phyloP scores from a whole-genome alignment of 331 rosid species.

The Rhamnella rubrinervis region DNA sequence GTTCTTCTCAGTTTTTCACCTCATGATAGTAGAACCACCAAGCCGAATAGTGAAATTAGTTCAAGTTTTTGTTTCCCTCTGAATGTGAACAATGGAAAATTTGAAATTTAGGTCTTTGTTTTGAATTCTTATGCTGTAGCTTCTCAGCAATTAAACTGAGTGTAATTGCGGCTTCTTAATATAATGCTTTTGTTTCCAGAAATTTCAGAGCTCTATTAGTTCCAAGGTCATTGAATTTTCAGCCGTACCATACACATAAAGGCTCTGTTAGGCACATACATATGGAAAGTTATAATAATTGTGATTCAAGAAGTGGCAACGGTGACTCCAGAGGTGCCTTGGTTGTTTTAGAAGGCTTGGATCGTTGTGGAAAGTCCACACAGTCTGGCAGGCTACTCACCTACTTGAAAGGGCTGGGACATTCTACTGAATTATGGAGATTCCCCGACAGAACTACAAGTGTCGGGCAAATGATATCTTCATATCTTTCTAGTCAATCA shows the following conservation, averaged over 20 bases:
- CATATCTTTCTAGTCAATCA: constrained; percentile 75
- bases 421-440: constrained; percentile 73
- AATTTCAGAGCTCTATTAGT: constrained; percentile 37
- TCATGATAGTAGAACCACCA: background rate
- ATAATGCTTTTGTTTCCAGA: constrained; percentile 33
- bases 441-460: constrained; percentile 83
- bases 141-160: background rate
- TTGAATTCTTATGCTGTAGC: background rate
- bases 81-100: background rate
- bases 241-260: constrained; percentile 26
- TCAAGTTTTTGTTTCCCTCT: background rate
- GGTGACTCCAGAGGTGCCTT: constrained; percentile 76
- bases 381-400: constrained; percentile 62
- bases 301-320: constrained; percentile 17
- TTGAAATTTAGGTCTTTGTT: background rate
- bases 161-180: background rate
- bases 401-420: constrained; percentile 64
- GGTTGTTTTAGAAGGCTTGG: constrained; percentile 91
- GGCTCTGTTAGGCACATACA: constrained; percentile 32
- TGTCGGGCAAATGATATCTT: constrained; percentile 86
- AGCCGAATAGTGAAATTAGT: background rate
- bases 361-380: constrained; percentile 82
- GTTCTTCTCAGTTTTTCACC: background rate
- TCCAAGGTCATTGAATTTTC: constrained; percentile 33
- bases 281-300: constrained; percentile 41